Base-by-base conservation (phyloP, 129 eudicot genomes). In the Helichrysum umbraculigerum region DNA sequence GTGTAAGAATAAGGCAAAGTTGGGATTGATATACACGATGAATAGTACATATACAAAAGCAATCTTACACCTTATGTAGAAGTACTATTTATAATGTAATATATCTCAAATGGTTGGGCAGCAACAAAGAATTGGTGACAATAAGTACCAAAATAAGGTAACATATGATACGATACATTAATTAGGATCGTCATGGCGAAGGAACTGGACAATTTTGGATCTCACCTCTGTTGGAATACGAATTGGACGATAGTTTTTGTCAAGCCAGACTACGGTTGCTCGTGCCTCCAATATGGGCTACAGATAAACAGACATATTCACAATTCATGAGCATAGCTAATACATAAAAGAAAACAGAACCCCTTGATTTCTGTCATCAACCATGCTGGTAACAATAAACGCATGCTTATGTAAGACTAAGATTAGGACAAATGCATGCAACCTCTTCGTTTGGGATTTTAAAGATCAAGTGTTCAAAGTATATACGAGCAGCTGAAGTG, bases 221-320 rank as follows among this genome's bases (percentile, higher is more conserved):
- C 86, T 86, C 50, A 87, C 83, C 52, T 84, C 94, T 2, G 85
- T 30, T 29, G 99, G 99, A 41, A 95, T 88, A 57, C 97, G 99
- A 60, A 95, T 76, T 4, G 97, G 96, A 12, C 87, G 93, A 71
- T 95, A 91, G 76, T 76, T 86, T 75, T 87, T 91, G 82, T 95
- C 92, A 10, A 95, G 97, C 97, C 97, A 95, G 76, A 95, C 92
- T 62, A 87, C 94, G 1, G 96, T 95, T 41, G 85, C 97, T 35
- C 54, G 91, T 66, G 99, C 99, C 83, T 95, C 94, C 76, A 95
- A 67, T 51, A 95, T 76, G 12, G 91, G 90, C 99, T 93, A 74
- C 14, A 82, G 25, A 68, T 5, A 37, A 41, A 37, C 5, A 12
- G 29, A 33, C 33, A 61, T 32, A 20, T 66, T 42, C 58, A 57